Evolutionary conservation across 441 rosid species (phyloP).

Genomic region (Melastoma candidum): DNA sequence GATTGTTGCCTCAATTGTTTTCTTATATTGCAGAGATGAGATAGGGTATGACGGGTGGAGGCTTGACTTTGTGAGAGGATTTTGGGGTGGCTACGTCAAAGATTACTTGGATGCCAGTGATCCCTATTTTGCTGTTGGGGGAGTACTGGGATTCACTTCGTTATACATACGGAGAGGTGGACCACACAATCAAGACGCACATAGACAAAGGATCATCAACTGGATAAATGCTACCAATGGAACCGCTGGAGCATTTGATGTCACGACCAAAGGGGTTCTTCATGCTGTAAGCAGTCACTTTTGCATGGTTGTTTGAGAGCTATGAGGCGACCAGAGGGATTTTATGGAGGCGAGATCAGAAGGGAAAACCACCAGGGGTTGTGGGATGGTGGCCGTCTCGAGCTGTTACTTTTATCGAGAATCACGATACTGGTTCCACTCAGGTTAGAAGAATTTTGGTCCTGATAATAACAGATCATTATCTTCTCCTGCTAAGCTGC

Average conservation of each 20-base stretch:
- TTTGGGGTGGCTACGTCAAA: constrained; percentile 98
- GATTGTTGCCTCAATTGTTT: constrained; percentile 5
- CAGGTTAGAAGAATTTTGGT: constrained; percentile 44
- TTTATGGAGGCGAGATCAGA: constrained; percentile 32
- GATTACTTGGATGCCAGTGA: constrained; percentile 82
- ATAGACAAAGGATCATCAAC: constrained; percentile 85
- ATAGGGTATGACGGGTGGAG: constrained; percentile 99
- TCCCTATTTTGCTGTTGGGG: constrained; percentile 87
- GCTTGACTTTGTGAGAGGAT: constrained; percentile 94
- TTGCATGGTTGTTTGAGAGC: background rate
- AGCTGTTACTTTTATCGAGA: constrained; percentile 92
- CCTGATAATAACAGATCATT: too few relatives aligned
- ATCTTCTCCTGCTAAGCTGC: too few relatives aligned
- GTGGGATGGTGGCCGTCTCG: constrained; percentile 99
- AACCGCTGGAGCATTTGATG: constrained; percentile 91
- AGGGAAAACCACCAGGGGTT: constrained; percentile 93
- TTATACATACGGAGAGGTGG: constrained; percentile 83
- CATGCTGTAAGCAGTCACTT: constrained; percentile 49
- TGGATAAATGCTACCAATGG: constrained; percentile 87
- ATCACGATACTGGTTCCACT: constrained; percentile 97
- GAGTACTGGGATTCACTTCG: constrained; percentile 88
- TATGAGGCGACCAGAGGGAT: background rate
- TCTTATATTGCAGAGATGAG: constrained; percentile 45
- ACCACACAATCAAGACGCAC: constrained; percentile 86
- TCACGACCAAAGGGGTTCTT: constrained; percentile 94